phyloP scores from a whole-genome alignment of 306 rosid species.

The Hylodesmum podocarpum region DNA sequence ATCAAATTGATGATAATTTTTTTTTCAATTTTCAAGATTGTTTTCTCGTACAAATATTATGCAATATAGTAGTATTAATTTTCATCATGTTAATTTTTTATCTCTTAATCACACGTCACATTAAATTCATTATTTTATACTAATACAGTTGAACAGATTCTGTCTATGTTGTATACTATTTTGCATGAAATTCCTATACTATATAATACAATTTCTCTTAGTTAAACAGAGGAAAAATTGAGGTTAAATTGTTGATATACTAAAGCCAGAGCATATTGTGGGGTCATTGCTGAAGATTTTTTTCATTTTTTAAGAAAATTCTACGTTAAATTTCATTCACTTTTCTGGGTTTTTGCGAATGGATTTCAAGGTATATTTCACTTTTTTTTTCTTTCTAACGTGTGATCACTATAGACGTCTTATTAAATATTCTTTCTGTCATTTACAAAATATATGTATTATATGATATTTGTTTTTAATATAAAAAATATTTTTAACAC shows the following conservation, averaged over 20 bases:
- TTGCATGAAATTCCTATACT: no score
- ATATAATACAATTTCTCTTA: no score
- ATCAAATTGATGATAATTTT: no score
- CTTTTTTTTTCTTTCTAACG: not conserved
- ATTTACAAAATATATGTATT: not conserved
- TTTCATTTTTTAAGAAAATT: not conserved
- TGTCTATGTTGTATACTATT: no score
- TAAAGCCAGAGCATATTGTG: conserved; percentile 14
- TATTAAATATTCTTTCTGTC: not conserved
- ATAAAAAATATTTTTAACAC: no score
- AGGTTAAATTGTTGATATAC: conserved; percentile 21
- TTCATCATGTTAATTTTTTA: no score
- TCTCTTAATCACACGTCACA: no score
- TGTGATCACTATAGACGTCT: not conserved
- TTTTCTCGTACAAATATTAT: no score
- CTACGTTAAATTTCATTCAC: not conserved
- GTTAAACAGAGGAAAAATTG: not conserved
- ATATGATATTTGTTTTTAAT: not conserved
- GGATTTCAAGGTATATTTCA: conserved; percentile 10
- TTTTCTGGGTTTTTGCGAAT: not conserved
- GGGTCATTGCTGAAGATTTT: conserved; percentile 23
- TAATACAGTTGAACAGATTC: no score
- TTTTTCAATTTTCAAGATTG: no score
- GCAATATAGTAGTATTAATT: no score
- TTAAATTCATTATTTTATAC: no score